Evolutionary conservation across 228 moss, liverwort and hornwort species (phyloP).

Genomic region (Sphagnum magellanicum): DNA sequence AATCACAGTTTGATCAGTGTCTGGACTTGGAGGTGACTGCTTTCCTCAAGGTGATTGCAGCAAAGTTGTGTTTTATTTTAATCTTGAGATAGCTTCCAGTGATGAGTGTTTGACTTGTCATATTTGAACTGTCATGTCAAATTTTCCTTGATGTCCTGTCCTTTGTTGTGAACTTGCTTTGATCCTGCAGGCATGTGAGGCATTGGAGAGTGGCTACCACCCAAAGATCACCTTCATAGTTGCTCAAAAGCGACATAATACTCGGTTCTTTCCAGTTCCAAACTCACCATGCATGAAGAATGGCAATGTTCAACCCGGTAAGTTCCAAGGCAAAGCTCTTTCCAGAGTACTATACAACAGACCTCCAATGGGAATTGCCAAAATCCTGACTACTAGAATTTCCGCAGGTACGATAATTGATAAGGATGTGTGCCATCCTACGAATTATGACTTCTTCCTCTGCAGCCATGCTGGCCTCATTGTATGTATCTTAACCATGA

Average conservation of each 20-base stretch:
- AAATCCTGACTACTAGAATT: no score
- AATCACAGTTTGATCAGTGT: conserved; percentile 91
- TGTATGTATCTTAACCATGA: conserved; percentile 20
- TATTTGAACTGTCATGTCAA: background rate
- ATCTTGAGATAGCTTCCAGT: no score
- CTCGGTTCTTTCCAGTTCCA: conserved; percentile 68
- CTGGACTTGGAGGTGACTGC: conserved; percentile 66
- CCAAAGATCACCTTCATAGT: conserved; percentile 77
- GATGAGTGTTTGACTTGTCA: background rate
- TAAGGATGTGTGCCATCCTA: conserved; percentile 80
- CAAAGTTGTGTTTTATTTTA: no score
- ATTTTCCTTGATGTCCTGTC: background rate
- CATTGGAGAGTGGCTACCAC: conserved; percentile 46
- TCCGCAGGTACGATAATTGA: conserved; percentile 82
- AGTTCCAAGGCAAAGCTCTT: no score
- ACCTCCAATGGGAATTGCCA: no score
- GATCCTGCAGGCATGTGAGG: conserved; percentile 38
- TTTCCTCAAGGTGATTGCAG: conserved; percentile 48
- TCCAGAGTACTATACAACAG: no score
- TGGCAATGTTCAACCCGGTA: conserved; percentile 80
- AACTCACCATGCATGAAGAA: conserved; percentile 23
- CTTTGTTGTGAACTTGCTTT: background rate
- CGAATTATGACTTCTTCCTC: conserved; percentile 88
- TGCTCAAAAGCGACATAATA: conserved; percentile 91
- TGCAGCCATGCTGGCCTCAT: conserved; percentile 85